Base-by-base conservation (phyloP, 176 grass and related monocot species). In the Musa schizocarpa region DNA sequence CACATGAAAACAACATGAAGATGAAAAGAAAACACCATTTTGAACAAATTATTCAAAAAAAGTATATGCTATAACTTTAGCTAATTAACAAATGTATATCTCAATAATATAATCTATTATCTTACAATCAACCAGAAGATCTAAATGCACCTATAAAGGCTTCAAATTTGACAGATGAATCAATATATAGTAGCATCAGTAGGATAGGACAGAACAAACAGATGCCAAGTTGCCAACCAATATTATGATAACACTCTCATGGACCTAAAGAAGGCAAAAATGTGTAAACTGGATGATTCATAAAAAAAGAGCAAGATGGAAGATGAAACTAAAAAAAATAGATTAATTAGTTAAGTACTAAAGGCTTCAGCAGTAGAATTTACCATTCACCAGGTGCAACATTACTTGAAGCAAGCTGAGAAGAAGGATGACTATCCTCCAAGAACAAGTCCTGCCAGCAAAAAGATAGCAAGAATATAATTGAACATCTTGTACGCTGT, bases 391-490 rank as follows among this genome's bases (percentile, higher is more conserved):
- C 84, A 53, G 80, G 79, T 48, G 78, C 77, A 2, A 87, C 72
- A 77, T 82, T 78, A 88, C 81, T 80, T 53, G 88, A 88, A 73
- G 59, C 29, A 82, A 80, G 80, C 11, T 72, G 71, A 53, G 80
- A 62, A 64, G 76, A 64, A 55, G 2, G 34, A 70, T 91, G 63
- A 65, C 93, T 80, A 80, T 98, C 88, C 73, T 73, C 71, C 78
- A 91, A 82, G 80, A 93, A 79, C 78, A 93, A 82, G 78, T 98
- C 90, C 94, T 98, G 88, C 59, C n/a, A 50, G 75, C 3, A 83
- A 77, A 81, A 52, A 81, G 50, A 73, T 48, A 81, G 20, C 48
- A 70, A 70, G 17, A 70, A 70, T 50, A n/a, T 50, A 13, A 70
- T 43, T 43, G 34, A 43, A 43, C 4, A 43, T 43, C 34, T 43